Percentiles rank a stretch among this genome's conserved stretches.
phyloP scores from a whole-genome alignment of 768 basidiomycete genomes.

The Lactifluus subvellereus region DNA sequence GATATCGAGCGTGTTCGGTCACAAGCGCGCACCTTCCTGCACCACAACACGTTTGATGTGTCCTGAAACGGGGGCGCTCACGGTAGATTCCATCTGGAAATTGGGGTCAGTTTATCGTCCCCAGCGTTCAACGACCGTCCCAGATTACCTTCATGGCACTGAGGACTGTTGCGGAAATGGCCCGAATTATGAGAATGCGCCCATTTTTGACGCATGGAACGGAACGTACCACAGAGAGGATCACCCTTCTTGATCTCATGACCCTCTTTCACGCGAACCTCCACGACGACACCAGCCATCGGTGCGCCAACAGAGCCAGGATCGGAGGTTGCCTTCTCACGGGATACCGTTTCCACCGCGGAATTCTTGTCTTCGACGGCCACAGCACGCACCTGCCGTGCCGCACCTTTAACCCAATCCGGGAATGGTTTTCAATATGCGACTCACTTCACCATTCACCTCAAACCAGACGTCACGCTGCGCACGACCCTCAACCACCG shows the following conservation, averaged over 20 bases:
- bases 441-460: conserved; percentile 84
- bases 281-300: conserved; percentile 97
- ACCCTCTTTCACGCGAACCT: conserved; percentile 96
- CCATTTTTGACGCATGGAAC: conserved; percentile 12
- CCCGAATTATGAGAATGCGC: conserved; percentile 18
- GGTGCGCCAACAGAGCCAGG: conserved; percentile 97
- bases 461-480: conserved; percentile 98
- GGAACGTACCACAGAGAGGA: conserved; percentile 75
- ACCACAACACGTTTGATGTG: conserved; percentile 93
- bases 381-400: conserved; percentile 78
- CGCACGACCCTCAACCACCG: conserved; percentile 85
- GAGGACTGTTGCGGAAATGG: conserved; percentile 49
- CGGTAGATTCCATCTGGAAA: conserved; percentile 91
- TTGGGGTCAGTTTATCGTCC: conserved; percentile 23
- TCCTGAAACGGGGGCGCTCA: conserved; percentile 94
- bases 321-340: conserved; percentile 90
- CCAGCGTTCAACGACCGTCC: background rate
- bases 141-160: conserved; percentile 90
- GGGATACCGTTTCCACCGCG: conserved; percentile 88
- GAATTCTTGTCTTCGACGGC: conserved; percentile 96
- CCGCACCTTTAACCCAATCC: conserved; percentile 5
- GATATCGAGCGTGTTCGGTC: conserved; percentile 4
- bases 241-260: conserved; percentile 98
- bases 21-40: conserved; percentile 57
- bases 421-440: conserved; percentile 6